Percentiles rank a stretch among this genome's conserved stretches.
Conservation (phyloP, 257 asterid species). For the Verbena officinalis region DNA sequence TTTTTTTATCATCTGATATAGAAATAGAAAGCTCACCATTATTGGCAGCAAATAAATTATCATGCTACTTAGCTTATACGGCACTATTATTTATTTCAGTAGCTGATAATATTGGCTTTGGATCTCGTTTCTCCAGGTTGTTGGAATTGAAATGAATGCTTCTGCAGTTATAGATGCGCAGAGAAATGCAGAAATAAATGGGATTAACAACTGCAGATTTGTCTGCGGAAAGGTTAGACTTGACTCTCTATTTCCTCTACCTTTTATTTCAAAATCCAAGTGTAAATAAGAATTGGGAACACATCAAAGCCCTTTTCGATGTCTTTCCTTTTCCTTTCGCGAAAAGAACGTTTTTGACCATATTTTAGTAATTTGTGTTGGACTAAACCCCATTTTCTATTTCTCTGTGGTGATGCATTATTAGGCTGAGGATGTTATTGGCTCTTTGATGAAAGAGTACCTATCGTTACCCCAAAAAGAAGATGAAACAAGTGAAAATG, state of each 20-base stretch:
- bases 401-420: slow-evolving; percentile 25
- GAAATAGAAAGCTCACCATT: slow-evolving; percentile 2
- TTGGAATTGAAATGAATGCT: slow-evolving; percentile 98
- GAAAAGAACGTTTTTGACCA: not conserved
- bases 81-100: slow-evolving; percentile 4
- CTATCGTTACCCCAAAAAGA: slow-evolving; percentile 48
- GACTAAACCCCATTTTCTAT: slow-evolving; percentile 22
- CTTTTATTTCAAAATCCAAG: slow-evolving; percentile 10
- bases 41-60: slow-evolving; percentile 8
- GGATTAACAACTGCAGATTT: slow-evolving; percentile 85
- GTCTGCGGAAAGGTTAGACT: slow-evolving; percentile 84
- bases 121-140: slow-evolving; percentile 63
- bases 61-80: slow-evolving; percentile 20
- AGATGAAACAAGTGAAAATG: slow-evolving; percentile 38
- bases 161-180: slow-evolving; percentile 93
- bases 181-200: slow-evolving; percentile 89
- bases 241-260: slow-evolving; percentile 19
- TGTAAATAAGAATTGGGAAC: not conserved
- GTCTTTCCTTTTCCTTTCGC: not conserved
- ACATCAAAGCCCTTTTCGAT: not conserved
- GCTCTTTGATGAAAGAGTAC: slow-evolving; percentile 86
- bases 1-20: slow-evolving; percentile 8
- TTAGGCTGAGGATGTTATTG: slow-evolving; percentile 95
- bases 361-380: slow-evolving; percentile 17
- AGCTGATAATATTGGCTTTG: slow-evolving; percentile 23